Evolutionary conservation across 768 basidiomycete genomes (phyloP), one percentile per base, ranked within the genome.

Genomic region (Pleurotus salmoneostramineus): DNA sequence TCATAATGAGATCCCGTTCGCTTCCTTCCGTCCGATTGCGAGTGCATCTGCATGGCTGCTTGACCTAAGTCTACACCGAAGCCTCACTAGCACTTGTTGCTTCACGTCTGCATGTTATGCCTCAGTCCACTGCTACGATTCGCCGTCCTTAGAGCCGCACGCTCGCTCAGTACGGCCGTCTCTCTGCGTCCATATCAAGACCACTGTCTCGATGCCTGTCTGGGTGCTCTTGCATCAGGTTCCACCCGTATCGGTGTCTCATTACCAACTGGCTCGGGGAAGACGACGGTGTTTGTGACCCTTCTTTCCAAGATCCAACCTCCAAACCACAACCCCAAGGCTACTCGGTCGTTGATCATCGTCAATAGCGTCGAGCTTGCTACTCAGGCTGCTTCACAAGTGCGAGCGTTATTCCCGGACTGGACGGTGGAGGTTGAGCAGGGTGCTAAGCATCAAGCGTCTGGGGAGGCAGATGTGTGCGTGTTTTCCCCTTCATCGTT

Each of bases 391-490:
- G 90, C 91, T 10, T 73, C 74, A 15, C 91, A 93, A 63, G 88
- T 91, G 6, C 68, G 74, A 59, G 71, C 72, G 31, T 69, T 91
- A 34, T 85, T 87, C 65, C 89, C 93, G 1, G 71, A 83, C 4
- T 88, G 90, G 84, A 78, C 71, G 8, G 87, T 98, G 2, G 95
- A 98, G 71, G 90, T 98, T 50, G 96, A 98, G 70, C 96, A 98
- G 71, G 93, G 93, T 3, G 63, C 67, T 14, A 86, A 82, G 64
- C 80, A 93, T 61, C 79, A 74, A 45, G 93, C 94, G 3, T 83
- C 84, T 32, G 96, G 95, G 5, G 56, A 66, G 27, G 94, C 96
- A 42, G 93, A 98, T 67, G 83, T 97, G 91, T 95, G 72, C 65
- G 88, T 69, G 7, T 3, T 43, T 40, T 57, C 10, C 27, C 49